Base-by-base conservation (phyloP, 192 early-diverging fungal species). In the Gamsiella multidivaricata region DNA sequence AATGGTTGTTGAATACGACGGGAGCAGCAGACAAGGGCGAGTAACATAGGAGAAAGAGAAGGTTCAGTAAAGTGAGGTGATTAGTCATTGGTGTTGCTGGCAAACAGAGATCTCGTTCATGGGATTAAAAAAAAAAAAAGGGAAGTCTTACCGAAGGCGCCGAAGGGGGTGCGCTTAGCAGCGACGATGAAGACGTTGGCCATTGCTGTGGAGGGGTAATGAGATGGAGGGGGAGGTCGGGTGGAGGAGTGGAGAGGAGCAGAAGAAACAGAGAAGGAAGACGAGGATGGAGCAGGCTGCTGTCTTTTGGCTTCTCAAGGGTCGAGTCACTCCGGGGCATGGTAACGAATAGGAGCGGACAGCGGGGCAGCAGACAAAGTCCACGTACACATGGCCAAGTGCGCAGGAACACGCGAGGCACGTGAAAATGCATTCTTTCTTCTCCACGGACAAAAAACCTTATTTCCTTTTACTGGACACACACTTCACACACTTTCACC, bases 131-230 rank as follows among this genome's bases (percentile, higher is more conserved):
- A 1, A 32, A 50, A 50, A 34, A 34, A 22, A 47, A 28, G 39
- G 4, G 2, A 65, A 12, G 6, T 54, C 12, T 29, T 76, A 78
- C 94, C 94, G 83, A 98, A 98, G 50, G 94, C 91, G 31, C 96
- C 96, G 57, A 97, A 95, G 37, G 97, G 92, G 20, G 91, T 90
- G 79, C 90, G 86, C 84, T 92, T 94, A 49, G 92, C 92, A 46
- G 92, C 89, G 49, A 94, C 84, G 53, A 94, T 94, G 80, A 87
- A 94, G 18, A 88, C 87, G 75, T 91, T 88, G 34, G 85, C 79
- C 85, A 88, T 85, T 42, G 41, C 75, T 55, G 53, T 15, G 37
- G 60, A 62, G 54, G 17, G 29, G 36, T 7, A 31, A 46, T 15
- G 56, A 52, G 45, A 5, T 14, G 25, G 56, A 33, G 25, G 26